A percentile compares a stretch with the other conserved stretches of the same genome.
Conservation (phyloP, 768 basidiomycete species). For the Lenzites betulinus region DNA sequence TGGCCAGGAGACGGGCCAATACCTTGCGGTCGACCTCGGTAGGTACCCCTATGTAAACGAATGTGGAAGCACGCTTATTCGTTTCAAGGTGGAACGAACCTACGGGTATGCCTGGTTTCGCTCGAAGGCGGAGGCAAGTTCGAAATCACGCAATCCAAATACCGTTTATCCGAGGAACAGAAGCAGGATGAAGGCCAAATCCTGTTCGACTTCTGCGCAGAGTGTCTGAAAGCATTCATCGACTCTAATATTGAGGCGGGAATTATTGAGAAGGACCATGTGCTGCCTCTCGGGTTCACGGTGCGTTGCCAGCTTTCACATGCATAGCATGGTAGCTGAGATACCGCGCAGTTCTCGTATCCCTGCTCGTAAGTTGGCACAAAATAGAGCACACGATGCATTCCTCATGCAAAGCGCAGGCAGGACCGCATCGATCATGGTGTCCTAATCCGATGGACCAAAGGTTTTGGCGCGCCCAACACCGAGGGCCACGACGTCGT, state of each 20-base stretch:
- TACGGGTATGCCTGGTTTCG: conserved; percentile 97
- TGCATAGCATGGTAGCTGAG: too few species aligned
- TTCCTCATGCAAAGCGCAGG: conserved; percentile 40
- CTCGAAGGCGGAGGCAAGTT: conserved; percentile 94
- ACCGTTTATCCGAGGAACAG: conserved; percentile 95
- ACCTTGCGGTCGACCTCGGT: conserved; percentile 89
- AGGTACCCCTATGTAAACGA: conserved; percentile 28
- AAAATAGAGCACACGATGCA: neutral
- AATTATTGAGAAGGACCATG: conserved; percentile 51
- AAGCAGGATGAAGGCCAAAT: conserved; percentile 97
- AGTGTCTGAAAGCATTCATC: conserved; percentile 88
- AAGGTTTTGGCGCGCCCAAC: conserved; percentile 91
- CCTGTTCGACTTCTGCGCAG: conserved; percentile 96
- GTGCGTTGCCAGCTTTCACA: conserved; percentile 89
- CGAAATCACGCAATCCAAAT: conserved; percentile 97
- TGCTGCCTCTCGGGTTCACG: conserved; percentile 89
- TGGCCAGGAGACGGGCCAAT: conserved; percentile 87
- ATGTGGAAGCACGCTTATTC: neutral
- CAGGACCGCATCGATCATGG: conserved; percentile 95
- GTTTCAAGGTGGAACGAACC: conserved; percentile 82
- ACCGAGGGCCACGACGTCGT: conserved; percentile 94
- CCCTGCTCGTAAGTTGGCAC: conserved; percentile 76
- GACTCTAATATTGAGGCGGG: conserved; percentile 65
- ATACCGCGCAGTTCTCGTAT: conserved; percentile 77
- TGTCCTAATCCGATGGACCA: conserved; percentile 97